These are phyloP conservation scores for Yarrowia galli DNA, from an alignment of 1,139 yeast species.

Conservation along the genomic window DNA sequence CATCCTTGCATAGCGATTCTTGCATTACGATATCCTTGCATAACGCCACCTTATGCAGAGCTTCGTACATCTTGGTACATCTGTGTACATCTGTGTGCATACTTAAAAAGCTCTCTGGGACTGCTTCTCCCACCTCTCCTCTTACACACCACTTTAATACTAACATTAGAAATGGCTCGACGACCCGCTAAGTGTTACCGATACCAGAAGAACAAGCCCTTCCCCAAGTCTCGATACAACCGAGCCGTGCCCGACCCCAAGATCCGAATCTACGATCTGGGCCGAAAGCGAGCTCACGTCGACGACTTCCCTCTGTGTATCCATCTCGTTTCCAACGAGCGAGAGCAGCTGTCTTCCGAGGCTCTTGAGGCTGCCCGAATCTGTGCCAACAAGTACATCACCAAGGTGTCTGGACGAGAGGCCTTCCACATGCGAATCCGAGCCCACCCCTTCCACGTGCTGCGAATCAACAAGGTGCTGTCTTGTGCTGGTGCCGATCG, in stretches of 20 bases:
- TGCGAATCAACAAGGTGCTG: conserved; percentile 99
- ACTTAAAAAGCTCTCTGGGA: too few relatives aligned
- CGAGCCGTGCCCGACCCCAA: conserved; percentile 99
- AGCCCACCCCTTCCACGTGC: conserved; percentile 99
- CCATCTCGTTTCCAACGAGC: conserved; percentile 98
- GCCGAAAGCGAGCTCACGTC: conserved; percentile 99
- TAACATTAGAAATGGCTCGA: conserved; percentile 90
- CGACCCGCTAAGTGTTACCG: conserved; percentile 99
- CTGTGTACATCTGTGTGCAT: too few relatives aligned
- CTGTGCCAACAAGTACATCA: conserved; percentile 99
- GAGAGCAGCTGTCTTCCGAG: conserved; percentile 98
- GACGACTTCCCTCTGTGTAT: conserved; percentile 99
- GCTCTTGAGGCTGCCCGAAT: conserved; percentile 99
- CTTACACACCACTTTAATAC: background rate
- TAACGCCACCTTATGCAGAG: conserved; percentile 7
- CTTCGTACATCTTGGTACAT: background rate
- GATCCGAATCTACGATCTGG: conserved; percentile 98
- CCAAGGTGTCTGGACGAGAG: conserved; percentile 98
- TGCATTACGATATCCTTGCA: conserved; percentile 12
- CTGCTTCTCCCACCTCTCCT: too few relatives aligned
- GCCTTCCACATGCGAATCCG: conserved; percentile 99
- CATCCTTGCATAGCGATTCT: too few relatives aligned
- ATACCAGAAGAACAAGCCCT: conserved; percentile 99
- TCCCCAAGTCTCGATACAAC: conserved; percentile 99
- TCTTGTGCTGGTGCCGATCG: conserved; percentile 99